phyloP scores from a whole-genome alignment of 495 filamentous ascomycete genomes.

The Penicillium lagena region DNA sequence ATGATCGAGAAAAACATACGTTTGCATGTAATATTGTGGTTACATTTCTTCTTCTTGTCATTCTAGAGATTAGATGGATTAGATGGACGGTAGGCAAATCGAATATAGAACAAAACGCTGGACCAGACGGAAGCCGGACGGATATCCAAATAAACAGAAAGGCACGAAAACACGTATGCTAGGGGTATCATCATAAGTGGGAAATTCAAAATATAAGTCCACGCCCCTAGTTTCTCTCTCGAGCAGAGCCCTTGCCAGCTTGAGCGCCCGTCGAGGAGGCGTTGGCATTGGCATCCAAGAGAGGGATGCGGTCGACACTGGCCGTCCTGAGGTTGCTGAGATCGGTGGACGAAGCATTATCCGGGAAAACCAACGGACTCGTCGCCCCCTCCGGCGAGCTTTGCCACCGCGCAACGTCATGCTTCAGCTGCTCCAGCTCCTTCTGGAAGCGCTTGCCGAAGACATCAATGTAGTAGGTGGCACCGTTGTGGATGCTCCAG shows the following conservation, averaged over 20 bases:
- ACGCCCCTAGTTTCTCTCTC: slow-evolving; percentile 19
- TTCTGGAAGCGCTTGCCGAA: slow-evolving; percentile 96
- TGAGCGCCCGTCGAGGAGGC: slow-evolving; percentile 20
- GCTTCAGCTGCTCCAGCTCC: slow-evolving; percentile 84
- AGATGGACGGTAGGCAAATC: neutral
- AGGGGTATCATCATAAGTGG: slow-evolving; percentile 14
- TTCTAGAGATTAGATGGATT: too few relatives aligned
- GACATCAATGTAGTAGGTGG: slow-evolving; percentile 95
- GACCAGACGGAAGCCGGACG: too few relatives aligned
- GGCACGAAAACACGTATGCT: neutral
- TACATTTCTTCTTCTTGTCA: too few relatives aligned
- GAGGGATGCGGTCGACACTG: slow-evolving; percentile 36
- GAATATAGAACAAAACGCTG: neutral
- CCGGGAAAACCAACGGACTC: slow-evolving; percentile 25
- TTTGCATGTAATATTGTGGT: too few relatives aligned
- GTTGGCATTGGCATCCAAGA: slow-evolving; percentile 24
- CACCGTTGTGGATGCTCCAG: slow-evolving; percentile 93
- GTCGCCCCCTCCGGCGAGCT: slow-evolving; percentile 32
- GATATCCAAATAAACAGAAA: too few relatives aligned
- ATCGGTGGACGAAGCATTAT: slow-evolving; percentile 12
- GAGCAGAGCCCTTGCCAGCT: slow-evolving; percentile 3
- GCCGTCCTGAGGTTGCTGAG: slow-evolving; percentile 19
- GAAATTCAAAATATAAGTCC: neutral
- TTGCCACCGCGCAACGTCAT: slow-evolving; percentile 89
- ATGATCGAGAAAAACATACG: too few relatives aligned